Base-by-base conservation (phyloP, 2,329 filamentous ascomycete genomes). In the Botrytis pseudocinerea region DNA sequence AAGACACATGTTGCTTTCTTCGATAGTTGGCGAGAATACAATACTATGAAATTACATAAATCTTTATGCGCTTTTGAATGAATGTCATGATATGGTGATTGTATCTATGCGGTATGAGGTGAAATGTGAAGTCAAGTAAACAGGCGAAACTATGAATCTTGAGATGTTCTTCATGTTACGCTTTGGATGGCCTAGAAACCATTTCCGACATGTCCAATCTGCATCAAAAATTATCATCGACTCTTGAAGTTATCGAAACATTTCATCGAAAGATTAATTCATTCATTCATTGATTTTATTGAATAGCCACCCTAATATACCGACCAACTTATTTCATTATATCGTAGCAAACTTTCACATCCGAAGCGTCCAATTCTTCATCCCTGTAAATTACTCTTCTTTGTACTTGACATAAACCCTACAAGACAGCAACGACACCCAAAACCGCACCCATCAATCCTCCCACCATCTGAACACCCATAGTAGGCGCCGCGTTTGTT, bases 391-490 rank as follows among this genome's bases (percentile, higher is more conserved):
- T 35, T n/a, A 4, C 20, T 14, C 44, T 25, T 35, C 46, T 32
- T 7, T 48, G 25, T 0, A 57, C 14, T 28, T 9, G n/a, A 28
- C 18, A 28, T n/a, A 20, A 57, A 32, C 59, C 35, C 28, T 46
- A 73, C 35, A 73, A 40, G n/a, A 65, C 8, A 59, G 57, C 71
- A 6, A 73, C 71, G 4, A 70, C 38, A 5, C 71, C 71, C 35
- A 70, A 10, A 12, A 63, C 25, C 22, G 42, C 42, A 16, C 65
- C 71, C 25, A 60, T 69, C 46, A 73, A 57, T 10, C 71, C 65
- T 54, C 71, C 71, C 2, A 70, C 42, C 48, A 72, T 60, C 62
- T 60, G 44, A 7, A 59, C 40, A 2, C 51, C 32, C 38, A 72
- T 35, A 2, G 44, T n/a, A n/a, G 65, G 59, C 14, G 40, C 66